These are phyloP conservation scores for Irpex lacteus DNA, from an alignment of 1,284 basidiomycete genomes.

Conservation along the genomic window DNA sequence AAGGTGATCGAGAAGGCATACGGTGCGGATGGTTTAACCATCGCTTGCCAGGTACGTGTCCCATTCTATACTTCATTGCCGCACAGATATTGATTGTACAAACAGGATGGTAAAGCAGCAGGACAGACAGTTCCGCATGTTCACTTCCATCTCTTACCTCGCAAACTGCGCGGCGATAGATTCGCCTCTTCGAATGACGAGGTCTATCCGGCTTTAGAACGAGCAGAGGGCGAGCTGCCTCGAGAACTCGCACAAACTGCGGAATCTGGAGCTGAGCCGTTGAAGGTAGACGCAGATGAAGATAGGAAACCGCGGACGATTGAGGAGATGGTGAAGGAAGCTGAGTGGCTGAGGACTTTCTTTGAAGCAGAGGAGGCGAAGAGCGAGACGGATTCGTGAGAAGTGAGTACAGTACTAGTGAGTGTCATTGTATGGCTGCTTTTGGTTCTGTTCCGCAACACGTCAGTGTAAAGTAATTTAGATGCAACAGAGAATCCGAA, in stretches of 20 bases:
- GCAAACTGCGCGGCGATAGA: constrained; percentile 64
- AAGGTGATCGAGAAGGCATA: constrained; percentile 68
- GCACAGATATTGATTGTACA: not conserved
- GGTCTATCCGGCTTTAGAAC: constrained; percentile 77
- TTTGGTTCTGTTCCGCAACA: too few relatives aligned
- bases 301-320: constrained; percentile 59
- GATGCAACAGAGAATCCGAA: too few relatives aligned
- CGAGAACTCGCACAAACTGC: constrained; percentile 30
- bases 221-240: constrained; percentile 52
- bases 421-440: not conserved
- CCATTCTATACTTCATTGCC: not conserved
- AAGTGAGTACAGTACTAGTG: not conserved
- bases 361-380: constrained; percentile 17
- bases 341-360: constrained; percentile 32
- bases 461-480: too few relatives aligned
- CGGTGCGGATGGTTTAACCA: constrained; percentile 72
- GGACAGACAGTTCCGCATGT: constrained; percentile 89
- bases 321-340: constrained; percentile 37
- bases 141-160: constrained; percentile 87
- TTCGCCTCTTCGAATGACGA: constrained; percentile 68
- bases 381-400: not conserved
- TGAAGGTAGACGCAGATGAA: constrained; percentile 81
- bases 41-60: constrained; percentile 73
- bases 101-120: constrained; percentile 83
- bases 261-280: constrained; percentile 4